phyloP scores from a whole-genome alignment of 805 yeast genomes.

The Starmera amethionina region DNA sequence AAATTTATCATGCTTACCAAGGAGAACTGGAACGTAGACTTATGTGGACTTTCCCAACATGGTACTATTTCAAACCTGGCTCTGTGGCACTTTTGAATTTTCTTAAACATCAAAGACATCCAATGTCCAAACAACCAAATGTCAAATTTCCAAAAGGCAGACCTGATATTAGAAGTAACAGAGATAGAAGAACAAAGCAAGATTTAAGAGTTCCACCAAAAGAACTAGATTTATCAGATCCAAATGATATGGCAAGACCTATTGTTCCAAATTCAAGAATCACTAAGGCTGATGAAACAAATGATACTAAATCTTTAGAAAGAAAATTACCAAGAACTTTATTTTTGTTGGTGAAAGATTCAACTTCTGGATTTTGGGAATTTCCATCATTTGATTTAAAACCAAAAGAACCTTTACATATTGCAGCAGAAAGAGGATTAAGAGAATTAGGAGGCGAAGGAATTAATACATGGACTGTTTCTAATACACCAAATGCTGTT shows the following conservation, averaged over 20 bases:
- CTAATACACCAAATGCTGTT: constrained; percentile 76
- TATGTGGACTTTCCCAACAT: constrained; percentile 96
- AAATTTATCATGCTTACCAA: constrained; percentile 72
- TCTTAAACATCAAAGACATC: constrained; percentile 64
- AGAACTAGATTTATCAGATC: constrained; percentile 27
- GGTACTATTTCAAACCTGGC: constrained; percentile 85
- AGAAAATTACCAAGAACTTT: constrained; percentile 73
- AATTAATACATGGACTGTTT: constrained; percentile 86
- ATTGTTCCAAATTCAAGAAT: constrained; percentile 59
- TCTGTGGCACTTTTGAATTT: constrained; percentile 80
- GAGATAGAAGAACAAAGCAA: constrained; percentile 83
- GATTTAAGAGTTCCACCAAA: constrained; percentile 61
- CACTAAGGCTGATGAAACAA: constrained; percentile 65
- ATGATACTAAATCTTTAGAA: constrained; percentile 62
- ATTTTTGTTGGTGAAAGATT: constrained; percentile 55
- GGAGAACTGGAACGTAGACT: constrained; percentile 77
- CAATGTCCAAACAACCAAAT: constrained; percentile 61
- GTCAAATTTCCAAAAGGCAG: constrained; percentile 75
- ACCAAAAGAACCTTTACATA: constrained; percentile 48
- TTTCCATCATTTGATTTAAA: constrained; percentile 62
- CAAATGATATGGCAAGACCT: constrained; percentile 56
- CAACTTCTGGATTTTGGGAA: constrained; percentile 41
- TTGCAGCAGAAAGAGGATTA: constrained; percentile 67
- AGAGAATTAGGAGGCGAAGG: constrained; percentile 60
- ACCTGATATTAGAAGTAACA: constrained; percentile 78